These are phyloP conservation scores for Candida nanaspora DNA, from an alignment of 805 yeast species.

Conservation along the genomic window DNA sequence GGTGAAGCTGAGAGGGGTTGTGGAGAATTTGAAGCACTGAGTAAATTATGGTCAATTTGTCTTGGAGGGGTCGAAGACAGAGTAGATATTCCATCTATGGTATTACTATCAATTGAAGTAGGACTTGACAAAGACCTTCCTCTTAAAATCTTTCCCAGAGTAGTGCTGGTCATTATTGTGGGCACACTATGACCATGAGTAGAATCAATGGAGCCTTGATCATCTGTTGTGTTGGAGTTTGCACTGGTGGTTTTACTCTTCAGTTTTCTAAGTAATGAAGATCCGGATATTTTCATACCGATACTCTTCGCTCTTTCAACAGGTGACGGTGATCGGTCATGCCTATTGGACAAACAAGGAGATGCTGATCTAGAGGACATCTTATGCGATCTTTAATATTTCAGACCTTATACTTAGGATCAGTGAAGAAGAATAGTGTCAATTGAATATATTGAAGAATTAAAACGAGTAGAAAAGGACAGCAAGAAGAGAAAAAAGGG, in stretches of 20 bases:
- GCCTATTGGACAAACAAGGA: too few relatives aligned
- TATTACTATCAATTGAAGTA: neutral
- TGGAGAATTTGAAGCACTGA: too few relatives aligned
- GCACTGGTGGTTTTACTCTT: neutral
- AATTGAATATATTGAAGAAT: neutral
- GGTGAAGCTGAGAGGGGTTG: neutral
- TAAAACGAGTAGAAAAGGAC: too few relatives aligned
- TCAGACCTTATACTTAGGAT: too few relatives aligned
- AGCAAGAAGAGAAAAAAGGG: too few relatives aligned
- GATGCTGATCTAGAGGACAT: neutral
- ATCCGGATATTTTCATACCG: neutral
- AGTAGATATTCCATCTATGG: too few relatives aligned
- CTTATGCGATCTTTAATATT: too few relatives aligned
- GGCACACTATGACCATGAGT: neutral
- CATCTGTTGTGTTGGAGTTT: too few relatives aligned
- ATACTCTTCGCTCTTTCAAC: neutral
- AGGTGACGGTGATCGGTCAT: too few relatives aligned
- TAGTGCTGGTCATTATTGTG: neutral
- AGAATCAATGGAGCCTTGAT: neutral
- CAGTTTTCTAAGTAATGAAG: neutral
- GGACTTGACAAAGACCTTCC: neutral
- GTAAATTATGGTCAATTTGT: too few relatives aligned
- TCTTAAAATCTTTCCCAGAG: neutral
- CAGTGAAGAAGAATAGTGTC: too few relatives aligned
- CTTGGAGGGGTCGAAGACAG: too few relatives aligned